Evolutionary conservation across 2,329 filamentous ascomycete genomes (phyloP), one percentile per base, ranked within the genome.

Genomic region (Sphaerulina musiva): DNA sequence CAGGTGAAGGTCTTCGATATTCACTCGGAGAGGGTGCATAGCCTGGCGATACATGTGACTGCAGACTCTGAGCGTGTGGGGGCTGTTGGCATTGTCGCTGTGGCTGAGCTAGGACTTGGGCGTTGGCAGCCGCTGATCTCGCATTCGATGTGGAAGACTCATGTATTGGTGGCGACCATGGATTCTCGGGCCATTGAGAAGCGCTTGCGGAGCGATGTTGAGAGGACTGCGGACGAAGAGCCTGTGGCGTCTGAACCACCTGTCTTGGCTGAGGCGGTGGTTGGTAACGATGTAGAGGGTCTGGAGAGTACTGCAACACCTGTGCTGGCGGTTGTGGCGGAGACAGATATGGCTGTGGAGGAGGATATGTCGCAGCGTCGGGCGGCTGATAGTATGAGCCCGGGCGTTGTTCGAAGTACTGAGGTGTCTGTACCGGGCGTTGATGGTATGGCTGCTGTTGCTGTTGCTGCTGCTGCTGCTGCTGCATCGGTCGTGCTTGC

Each of bases 201-300:
- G 41, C 36, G 6, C 46, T 46, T 26, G 42, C 40, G 4, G 46
- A n/a, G 23, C 48, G 56, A 32, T 41, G 34, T 46, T 54, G 58
- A 20, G 49, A 40, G 17, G 32, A 34, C 32, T 55, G 43, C 8
- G 45, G 48, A 11, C 31, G 48, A 14, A 23, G 36, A 47, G 38
- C 42, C 34, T 51, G 53, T 5, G 43, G 48, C 40, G 40, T 20
- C n/a, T 47, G 49, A 17, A 17, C 7, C 39, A 46, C 23, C 26
- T 43, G 54, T 23, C 52, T 50, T 9, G 55, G 51, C 34, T 51
- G 53, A 8, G 58, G 52, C 23, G 56, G 56, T 20, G 34, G 36
- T 40, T 62, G 59, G 23, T 55, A 62, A 42, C 43, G 44, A 32
- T 57, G 58, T 38, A 58, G 43, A n/a, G 60, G 56, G 26, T 60